Evolutionary conservation across 768 basidiomycete genomes (phyloP).

Genomic region (Hericium coralloides): DNA sequence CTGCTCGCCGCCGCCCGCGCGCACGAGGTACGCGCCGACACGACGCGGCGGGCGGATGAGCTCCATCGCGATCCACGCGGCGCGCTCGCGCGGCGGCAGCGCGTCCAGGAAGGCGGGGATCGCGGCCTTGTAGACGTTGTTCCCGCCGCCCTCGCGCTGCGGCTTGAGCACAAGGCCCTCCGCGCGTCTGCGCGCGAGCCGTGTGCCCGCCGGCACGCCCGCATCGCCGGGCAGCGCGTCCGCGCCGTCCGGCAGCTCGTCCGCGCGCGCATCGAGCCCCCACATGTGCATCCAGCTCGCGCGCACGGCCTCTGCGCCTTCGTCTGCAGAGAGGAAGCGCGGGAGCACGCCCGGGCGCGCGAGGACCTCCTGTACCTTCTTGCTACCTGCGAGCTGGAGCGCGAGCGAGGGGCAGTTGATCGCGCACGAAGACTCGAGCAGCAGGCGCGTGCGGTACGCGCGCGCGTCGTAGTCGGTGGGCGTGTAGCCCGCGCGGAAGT

Average conservation of each 20-base stretch:
- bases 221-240: background rate
- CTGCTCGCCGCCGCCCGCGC: slow-evolving; percentile 43
- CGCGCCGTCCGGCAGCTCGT: slow-evolving; percentile 5
- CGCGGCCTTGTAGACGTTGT: slow-evolving; percentile 83
- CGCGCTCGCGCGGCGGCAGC: slow-evolving; percentile 50
- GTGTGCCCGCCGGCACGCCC: slow-evolving; percentile 26
- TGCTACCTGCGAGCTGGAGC: slow-evolving; percentile 90
- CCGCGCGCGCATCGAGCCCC: slow-evolving; percentile 45
- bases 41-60: slow-evolving; percentile 74
- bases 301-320: slow-evolving; percentile 46
- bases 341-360: slow-evolving; percentile 67
- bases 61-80: slow-evolving; percentile 95
- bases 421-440: slow-evolving; percentile 72
- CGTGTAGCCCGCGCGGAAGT: slow-evolving; percentile 86
- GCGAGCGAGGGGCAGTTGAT: slow-evolving; percentile 91
- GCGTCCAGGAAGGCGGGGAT: slow-evolving; percentile 70
- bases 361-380: slow-evolving; percentile 91
- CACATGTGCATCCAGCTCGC: slow-evolving; percentile 86
- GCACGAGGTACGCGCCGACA: slow-evolving; percentile 65
- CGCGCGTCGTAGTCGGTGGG: slow-evolving; percentile 65
- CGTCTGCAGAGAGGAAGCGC: slow-evolving; percentile 46
- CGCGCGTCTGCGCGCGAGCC: slow-evolving; percentile 40
- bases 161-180: slow-evolving; percentile 81
- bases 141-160: slow-evolving; percentile 96
- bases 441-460: slow-evolving; percentile 66